Conservation (phyloP, 192 early-diverging fungal species). For the Chytriomyces sp. region DNA sequence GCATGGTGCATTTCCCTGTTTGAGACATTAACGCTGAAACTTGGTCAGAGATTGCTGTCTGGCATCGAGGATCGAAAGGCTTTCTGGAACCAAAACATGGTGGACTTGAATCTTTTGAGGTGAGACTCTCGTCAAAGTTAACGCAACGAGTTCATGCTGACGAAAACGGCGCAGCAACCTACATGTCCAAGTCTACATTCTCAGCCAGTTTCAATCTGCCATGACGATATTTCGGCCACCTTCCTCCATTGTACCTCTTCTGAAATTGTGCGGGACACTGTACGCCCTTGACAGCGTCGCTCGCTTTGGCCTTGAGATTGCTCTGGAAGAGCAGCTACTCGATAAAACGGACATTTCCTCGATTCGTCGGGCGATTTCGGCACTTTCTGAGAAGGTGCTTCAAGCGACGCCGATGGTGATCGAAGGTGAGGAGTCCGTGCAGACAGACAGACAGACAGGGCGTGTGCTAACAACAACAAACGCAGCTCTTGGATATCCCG, state of each 20-base stretch:
- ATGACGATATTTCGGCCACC: not conserved
- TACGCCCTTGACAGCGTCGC: slow-evolving; percentile 8
- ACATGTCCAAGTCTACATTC: not conserved
- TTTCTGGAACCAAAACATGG: slow-evolving; percentile 25
- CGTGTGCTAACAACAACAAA: too few species aligned
- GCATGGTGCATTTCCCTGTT: not conserved
- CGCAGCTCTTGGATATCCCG: slow-evolving; percentile 76
- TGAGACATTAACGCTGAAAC: not conserved
- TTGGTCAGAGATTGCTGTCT: not conserved
- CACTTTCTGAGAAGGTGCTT: slow-evolving; percentile 72
- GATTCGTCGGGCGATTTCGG: slow-evolving; percentile 68
- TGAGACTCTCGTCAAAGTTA: not conserved
- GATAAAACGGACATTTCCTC: slow-evolving; percentile 63
- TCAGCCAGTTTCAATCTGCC: not conserved
- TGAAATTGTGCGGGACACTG: not conserved
- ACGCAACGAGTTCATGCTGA: not conserved
- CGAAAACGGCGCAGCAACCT: not conserved
- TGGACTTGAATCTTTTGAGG: slow-evolving; percentile 9
- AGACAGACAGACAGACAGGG: too few species aligned
- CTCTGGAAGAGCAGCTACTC: not conserved
- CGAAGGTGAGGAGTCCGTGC: slow-evolving; percentile 42
- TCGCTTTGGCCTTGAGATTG: not conserved
- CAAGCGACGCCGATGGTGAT: slow-evolving; percentile 80
- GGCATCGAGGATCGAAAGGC: not conserved
- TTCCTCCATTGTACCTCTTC: not conserved